Conservation (phyloP, 768 basidiomycete genomes). For the Porpolomopsis calyptriformis region DNA sequence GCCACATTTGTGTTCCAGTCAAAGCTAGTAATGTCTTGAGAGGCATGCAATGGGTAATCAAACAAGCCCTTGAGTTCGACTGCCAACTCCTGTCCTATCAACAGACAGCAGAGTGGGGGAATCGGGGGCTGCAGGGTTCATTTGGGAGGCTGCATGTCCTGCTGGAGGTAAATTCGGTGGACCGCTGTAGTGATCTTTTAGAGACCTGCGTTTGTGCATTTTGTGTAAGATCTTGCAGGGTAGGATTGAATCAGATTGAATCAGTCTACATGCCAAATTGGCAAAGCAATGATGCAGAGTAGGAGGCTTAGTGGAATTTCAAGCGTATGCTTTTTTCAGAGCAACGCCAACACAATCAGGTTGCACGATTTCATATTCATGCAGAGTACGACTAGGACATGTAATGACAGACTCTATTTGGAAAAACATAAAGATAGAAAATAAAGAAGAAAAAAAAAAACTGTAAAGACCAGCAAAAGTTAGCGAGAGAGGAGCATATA, state of each 20-base stretch:
- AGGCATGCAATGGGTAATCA: slow-evolving; percentile 12
- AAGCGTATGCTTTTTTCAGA: slow-evolving; percentile 30
- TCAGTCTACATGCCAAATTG: slow-evolving; percentile 27
- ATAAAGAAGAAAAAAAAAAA: background rate
- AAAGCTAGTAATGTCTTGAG: slow-evolving; percentile 22
- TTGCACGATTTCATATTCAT: slow-evolving; percentile 24
- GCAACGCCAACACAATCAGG: slow-evolving; percentile 22
- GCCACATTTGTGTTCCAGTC: slow-evolving; percentile 26
- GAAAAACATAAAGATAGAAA: too few species aligned
- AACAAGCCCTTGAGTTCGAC: slow-evolving; percentile 20
- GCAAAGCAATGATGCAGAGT: slow-evolving; percentile 24
- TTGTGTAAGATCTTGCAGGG: slow-evolving; percentile 22
- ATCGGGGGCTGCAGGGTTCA: slow-evolving; percentile 32
- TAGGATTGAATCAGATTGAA: slow-evolving; percentile 34
- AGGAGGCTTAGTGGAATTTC: slow-evolving; percentile 27
- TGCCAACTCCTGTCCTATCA: slow-evolving; percentile 31
- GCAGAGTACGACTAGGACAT: background rate
- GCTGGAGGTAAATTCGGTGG: slow-evolving; percentile 22
- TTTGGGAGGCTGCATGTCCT: slow-evolving; percentile 36
- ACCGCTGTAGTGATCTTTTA: slow-evolving; percentile 21
- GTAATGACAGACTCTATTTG: background rate
- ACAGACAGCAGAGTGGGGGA: slow-evolving; percentile 47
- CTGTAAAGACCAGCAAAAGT: background rate
- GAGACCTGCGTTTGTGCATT: slow-evolving; percentile 24
- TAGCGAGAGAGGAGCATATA: too few species aligned